A percentile compares a stretch with the other conserved stretches of the same genome.
These are phyloP conservation scores for Aureobasidium pullulans DNA, from an alignment of 2,329 filamentous ascomycete species.

Conservation along the genomic window DNA sequence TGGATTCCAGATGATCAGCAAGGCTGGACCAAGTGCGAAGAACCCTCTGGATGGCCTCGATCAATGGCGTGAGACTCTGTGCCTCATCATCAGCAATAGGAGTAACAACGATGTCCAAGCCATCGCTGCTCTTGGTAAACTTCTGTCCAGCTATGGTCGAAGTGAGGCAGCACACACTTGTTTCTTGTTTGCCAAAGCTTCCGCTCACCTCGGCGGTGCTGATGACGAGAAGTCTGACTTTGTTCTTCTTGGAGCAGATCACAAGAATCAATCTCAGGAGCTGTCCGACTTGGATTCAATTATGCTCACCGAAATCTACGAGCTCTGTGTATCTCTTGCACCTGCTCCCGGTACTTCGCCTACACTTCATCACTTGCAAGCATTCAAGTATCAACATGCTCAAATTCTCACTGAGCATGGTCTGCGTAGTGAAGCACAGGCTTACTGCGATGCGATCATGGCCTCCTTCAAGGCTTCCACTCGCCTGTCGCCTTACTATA, in stretches of 20 bases:
- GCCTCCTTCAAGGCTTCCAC: conserved; percentile 71
- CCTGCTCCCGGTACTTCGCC: conserved; percentile 42
- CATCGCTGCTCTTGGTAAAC: conserved; percentile 68
- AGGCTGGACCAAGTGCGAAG: conserved; percentile 54
- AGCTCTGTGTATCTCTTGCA: conserved; percentile 73
- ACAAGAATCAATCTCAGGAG: conserved; percentile 61
- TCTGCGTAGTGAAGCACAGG: conserved; percentile 70
- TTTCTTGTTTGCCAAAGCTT: conserved; percentile 72
- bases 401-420: conserved; percentile 78
- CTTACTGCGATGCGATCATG: conserved; percentile 83
- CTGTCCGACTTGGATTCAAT: conserved; percentile 78
- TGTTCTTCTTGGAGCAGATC: conserved; percentile 78
- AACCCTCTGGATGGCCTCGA: conserved; percentile 80
- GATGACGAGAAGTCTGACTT: conserved; percentile 75
- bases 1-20: conserved; percentile 83
- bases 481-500: conserved; percentile 78
- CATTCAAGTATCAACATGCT: conserved; percentile 88
- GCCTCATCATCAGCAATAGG: conserved; percentile 80
- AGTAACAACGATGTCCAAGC: conserved; percentile 72
- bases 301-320: conserved; percentile 92
- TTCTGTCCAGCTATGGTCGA: conserved; percentile 78
- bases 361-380: conserved; percentile 70
- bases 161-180: conserved; percentile 91
- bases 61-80: conserved; percentile 87
- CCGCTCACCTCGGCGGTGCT: conserved; percentile 67